Evolutionary conservation across 768 basidiomycete species (phyloP).

Genomic region (Kwoniella dejecticola): DNA sequence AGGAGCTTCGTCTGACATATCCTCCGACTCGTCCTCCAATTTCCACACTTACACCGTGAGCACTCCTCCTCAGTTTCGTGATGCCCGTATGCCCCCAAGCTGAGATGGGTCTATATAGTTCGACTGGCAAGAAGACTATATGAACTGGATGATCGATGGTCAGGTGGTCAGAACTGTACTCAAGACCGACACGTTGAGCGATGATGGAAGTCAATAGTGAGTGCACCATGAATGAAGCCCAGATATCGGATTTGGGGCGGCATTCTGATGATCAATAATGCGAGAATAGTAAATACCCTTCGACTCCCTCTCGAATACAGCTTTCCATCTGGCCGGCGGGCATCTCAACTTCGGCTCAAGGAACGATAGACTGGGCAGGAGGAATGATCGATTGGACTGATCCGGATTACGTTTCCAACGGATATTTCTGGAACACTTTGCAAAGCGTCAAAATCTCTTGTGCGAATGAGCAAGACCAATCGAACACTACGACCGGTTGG

Average conservation of each 20-base stretch:
- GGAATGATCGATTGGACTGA: slow-evolving; percentile 80
- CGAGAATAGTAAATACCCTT: slow-evolving; percentile 70
- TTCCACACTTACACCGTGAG: slow-evolving; percentile 45
- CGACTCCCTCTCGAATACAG: slow-evolving; percentile 77
- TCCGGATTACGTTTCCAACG: slow-evolving; percentile 72
- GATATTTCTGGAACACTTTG: slow-evolving; percentile 55
- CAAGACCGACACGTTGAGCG: slow-evolving; percentile 62
- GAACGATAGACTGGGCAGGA: slow-evolving; percentile 77
- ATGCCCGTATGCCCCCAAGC: background rate
- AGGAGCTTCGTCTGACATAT: slow-evolving; percentile 25
- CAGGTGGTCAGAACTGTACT: slow-evolving; percentile 69
- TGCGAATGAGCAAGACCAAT: slow-evolving; percentile 24
- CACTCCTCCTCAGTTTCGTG: background rate
- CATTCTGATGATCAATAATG: no score
- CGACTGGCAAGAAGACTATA: slow-evolving; percentile 72
- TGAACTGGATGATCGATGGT: slow-evolving; percentile 73
- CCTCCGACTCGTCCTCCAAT: slow-evolving; percentile 29
- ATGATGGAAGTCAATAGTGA: slow-evolving; percentile 21
- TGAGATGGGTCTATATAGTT: no score
- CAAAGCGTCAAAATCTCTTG: slow-evolving; percentile 48
- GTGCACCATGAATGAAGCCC: background rate
- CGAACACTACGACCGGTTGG: slow-evolving; percentile 35
- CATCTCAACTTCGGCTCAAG: slow-evolving; percentile 63
- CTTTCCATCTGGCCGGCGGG: slow-evolving; percentile 83
- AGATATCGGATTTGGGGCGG: no score